Percentiles rank a stretch among this genome's conserved stretches.
Conservation (phyloP, 768 basidiomycete species). For the Tylopilus rubrobrunneus region DNA sequence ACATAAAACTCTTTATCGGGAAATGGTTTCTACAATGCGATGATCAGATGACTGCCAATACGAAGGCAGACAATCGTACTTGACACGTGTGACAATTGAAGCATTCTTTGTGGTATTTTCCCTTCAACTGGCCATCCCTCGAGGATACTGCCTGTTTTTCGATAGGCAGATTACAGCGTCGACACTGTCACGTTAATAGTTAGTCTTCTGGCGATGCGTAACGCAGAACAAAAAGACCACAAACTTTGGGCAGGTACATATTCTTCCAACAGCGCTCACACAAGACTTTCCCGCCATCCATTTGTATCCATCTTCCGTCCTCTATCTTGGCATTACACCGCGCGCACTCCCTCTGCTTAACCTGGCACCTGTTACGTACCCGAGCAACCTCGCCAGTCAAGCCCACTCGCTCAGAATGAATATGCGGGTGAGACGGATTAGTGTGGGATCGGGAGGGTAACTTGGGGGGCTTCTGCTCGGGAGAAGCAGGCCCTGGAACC, state of each 20-base stretch:
- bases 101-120: constrained; percentile 90
- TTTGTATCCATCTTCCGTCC: constrained; percentile 79
- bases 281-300: constrained; percentile 70
- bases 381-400: constrained; percentile 26
- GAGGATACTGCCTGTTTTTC: constrained; percentile 90
- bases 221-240: constrained; percentile 32
- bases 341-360: constrained; percentile 47
- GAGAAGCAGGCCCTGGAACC: constrained; percentile 42
- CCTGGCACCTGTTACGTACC: constrained; percentile 31
- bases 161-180: constrained; percentile 81
- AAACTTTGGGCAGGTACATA: constrained; percentile 89
- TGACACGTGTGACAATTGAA: constrained; percentile 86
- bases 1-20: constrained; percentile 92
- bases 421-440: constrained; percentile 37
- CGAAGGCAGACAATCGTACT: constrained; percentile 36
- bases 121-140: constrained; percentile 90
- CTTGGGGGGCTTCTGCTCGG: constrained; percentile 48
- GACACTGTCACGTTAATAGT: constrained; percentile 52
- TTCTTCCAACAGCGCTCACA: constrained; percentile 95
- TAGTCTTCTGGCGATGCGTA: not conserved
- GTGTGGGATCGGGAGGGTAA: constrained; percentile 55
- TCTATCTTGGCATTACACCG: constrained; percentile 68
- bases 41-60: constrained; percentile 1
- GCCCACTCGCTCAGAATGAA: constrained; percentile 28
- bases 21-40: constrained; percentile 66